Evolutionary conservation across 192 early-diverging fungal species (phyloP).

Genomic region (Haplosporangium gracile): DNA sequence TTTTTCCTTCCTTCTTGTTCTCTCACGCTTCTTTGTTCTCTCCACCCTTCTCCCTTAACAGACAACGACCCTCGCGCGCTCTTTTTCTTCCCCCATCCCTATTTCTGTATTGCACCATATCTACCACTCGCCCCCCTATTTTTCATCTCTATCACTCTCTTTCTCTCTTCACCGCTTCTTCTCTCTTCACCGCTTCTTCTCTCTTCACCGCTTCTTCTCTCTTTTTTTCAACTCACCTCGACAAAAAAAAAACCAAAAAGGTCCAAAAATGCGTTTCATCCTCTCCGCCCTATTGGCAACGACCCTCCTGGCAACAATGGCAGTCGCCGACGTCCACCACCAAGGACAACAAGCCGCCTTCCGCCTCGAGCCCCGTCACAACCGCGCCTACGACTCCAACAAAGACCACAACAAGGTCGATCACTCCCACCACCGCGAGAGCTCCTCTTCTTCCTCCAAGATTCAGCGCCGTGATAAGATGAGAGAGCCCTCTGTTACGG

Average conservation of each 20-base stretch:
- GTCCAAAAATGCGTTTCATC: slow-evolving; percentile 30
- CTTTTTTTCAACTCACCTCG: neutral
- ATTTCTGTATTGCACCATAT: neutral
- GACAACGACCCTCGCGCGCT: neutral
- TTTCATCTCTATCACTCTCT: neutral
- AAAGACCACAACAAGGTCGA: slow-evolving; percentile 12
- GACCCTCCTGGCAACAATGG: slow-evolving; percentile 16
- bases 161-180: neutral
- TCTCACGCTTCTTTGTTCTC: neutral
- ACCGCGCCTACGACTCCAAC: neutral
- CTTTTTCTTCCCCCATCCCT: neutral
- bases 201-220: neutral
- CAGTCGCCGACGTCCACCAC: slow-evolving; percentile 20
- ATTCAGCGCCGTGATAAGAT: slow-evolving; percentile 17
- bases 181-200: neutral
- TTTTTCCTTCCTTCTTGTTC: neutral
- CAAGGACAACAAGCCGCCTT: slow-evolving; percentile 27
- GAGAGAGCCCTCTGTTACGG: no score
- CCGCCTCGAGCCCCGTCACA: slow-evolving; percentile 33
- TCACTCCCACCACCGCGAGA: slow-evolving; percentile 18
- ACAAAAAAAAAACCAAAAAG: neutral
- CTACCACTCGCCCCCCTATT: neutral
- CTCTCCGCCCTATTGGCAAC: slow-evolving; percentile 38
- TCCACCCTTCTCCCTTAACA: neutral
- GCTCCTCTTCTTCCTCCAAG: slow-evolving; percentile 2